A percentile compares a stretch with the other conserved stretches of the same genome.
phyloP scores from a whole-genome alignment of 2,329 filamentous ascomycete species.

The Talaromyces verruculosus region DNA sequence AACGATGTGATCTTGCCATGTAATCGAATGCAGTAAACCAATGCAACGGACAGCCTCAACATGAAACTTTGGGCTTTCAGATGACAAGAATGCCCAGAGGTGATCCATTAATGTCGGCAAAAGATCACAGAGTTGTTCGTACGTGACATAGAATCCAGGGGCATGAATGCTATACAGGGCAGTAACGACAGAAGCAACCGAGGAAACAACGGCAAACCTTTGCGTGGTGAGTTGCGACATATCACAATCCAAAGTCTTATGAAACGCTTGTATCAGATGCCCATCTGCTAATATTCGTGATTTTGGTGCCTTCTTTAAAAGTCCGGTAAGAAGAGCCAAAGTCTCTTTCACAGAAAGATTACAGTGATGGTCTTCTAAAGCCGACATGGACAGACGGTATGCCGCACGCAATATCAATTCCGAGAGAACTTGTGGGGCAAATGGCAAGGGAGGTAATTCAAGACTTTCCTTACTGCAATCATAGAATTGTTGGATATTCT shows the following conservation, averaged over 20 bases:
- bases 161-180: conserved; percentile 40
- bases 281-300: conserved; percentile 37
- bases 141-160: conserved; percentile 39
- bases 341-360: conserved; percentile 55
- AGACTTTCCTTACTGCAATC: conserved; percentile 68
- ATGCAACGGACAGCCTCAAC: conserved; percentile 85
- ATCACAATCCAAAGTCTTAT: conserved; percentile 27
- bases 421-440: conserved; percentile 56
- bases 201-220: conserved; percentile 38
- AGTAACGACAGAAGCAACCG: conserved; percentile 52
- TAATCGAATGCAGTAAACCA: conserved; percentile 79
- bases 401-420: conserved; percentile 65
- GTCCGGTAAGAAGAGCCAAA: conserved; percentile 59
- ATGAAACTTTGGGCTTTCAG: conserved; percentile 85
- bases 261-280: conserved; percentile 38
- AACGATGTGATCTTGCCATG: conserved; percentile 67
- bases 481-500: conserved; percentile 66
- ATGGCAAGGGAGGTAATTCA: conserved; percentile 62
- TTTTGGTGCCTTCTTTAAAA: conserved; percentile 42
- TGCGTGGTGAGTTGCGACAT: conserved; percentile 31
- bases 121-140: conserved; percentile 57
- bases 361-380: conserved; percentile 30
- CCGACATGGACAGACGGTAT: conserved; percentile 37
- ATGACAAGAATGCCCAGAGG: conserved; percentile 78
- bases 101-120: conserved; percentile 67